Base-by-base conservation (phyloP, 495 filamentous ascomycete species). In the Corynascus novoguineensis region DNA sequence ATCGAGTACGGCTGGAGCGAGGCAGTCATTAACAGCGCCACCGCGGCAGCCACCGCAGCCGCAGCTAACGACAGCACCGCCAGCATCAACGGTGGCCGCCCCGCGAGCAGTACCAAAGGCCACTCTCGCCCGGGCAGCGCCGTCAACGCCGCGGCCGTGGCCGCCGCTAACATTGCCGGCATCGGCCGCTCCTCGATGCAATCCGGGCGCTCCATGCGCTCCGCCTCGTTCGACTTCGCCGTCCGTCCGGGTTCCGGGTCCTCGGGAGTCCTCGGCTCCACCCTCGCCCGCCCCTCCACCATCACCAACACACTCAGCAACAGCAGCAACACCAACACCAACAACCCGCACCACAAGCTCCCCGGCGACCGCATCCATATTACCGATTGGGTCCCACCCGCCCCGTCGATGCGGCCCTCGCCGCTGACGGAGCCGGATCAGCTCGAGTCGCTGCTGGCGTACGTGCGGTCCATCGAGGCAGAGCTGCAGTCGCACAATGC, bases 1-100 rank as follows among this genome's bases (percentile, higher is more conserved):
- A 86, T 97, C 50, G 95, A 99, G 69, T 97, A 97, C 67, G 93
- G 93, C 54, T 97, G 95, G 93, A 87, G 88, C 53, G 92, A 96
- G 45, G 75, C 81, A n/a, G 80, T 96, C 61, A 84, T 96, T 65
- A 92, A 95, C 63, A 80, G 81, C 46, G 83, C 86, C 11, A 71
- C 89, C 32, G 75, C 88, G 49, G 69, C 29, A 25, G 28, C 72
- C 31, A 63, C 73, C 19, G 69, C 29, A n/a, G 40, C 72, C 27
- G 63, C 73, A 17, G 79, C 85, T 51, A 75, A 77, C 59, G 75
- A 78, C 12, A 60, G 54, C 42, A 62, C 45, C 14, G 50, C 59
- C 27, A 59, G 62, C 60, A 34, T 64, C 55, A 38, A 49, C 31
- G 55, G 37, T 37, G 25, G 34, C 25, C 58, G 61, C 27, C 64